A percentile compares a stretch with the other conserved stretches of the same genome.
Conservation (phyloP, 2,329 filamentous ascomycete genomes). For the Clonostachys chloroleuca region DNA sequence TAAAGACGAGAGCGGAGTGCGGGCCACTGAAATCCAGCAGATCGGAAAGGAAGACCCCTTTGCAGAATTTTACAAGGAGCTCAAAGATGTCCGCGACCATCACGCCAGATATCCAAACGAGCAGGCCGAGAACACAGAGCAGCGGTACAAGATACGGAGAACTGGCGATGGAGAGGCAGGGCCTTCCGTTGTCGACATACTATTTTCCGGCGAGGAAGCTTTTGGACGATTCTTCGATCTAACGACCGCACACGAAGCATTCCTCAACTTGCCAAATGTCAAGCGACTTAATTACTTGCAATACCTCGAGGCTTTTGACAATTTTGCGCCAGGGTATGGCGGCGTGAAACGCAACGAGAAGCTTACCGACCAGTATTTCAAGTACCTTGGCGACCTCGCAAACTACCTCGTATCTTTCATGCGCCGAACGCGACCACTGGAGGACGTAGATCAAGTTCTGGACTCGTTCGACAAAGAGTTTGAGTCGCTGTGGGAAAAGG, state of each 20-base stretch:
- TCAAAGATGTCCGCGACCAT: constrained; percentile 77
- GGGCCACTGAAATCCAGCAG: constrained; percentile 75
- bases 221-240: constrained; percentile 93
- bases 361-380: constrained; percentile 87
- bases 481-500: constrained; percentile 73
- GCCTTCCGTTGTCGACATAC: constrained; percentile 71
- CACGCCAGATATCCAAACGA: constrained; percentile 91
- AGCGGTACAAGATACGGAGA: constrained; percentile 74
- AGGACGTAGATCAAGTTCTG: constrained; percentile 79
- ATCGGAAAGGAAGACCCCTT: constrained; percentile 84
- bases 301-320: constrained; percentile 88
- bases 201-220: constrained; percentile 95
- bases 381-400: constrained; percentile 76
- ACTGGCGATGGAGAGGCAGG: constrained; percentile 58
- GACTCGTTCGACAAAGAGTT: constrained; percentile 78
- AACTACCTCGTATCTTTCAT: constrained; percentile 87
- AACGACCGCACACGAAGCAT: constrained; percentile 78
- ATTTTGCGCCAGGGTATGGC: constrained; percentile 70
- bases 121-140: constrained; percentile 90
- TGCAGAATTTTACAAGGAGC: constrained; percentile 85
- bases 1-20: constrained; percentile 68
- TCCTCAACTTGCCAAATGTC: constrained; percentile 81
- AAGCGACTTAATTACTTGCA: constrained; percentile 87
- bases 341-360: constrained; percentile 79
- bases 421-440: constrained; percentile 76